Evolutionary conservation across 2,329 filamentous ascomycete genomes (phyloP), one percentile per base, ranked within the genome.

Genomic region (Ustilaginoidea virens): DNA sequence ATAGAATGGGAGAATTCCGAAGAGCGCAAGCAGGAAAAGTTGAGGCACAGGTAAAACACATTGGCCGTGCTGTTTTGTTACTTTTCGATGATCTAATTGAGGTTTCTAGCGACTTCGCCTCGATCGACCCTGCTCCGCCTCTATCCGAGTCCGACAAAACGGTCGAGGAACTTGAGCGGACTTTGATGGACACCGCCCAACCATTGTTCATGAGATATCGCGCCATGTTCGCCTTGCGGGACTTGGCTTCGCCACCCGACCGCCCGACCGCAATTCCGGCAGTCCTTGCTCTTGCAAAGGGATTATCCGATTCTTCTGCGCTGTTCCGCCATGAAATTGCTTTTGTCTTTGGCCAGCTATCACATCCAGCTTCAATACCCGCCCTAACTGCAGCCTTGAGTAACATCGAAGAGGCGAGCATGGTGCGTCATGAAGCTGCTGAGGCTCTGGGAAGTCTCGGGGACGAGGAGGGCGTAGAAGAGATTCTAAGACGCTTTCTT

Each of bases 321-420:
- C 72, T 98, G 6, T 96, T 98, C 67, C 77, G 90, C 40, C 90
- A 98, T 58, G 90, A 98, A 52, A 85, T 98, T 39, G 90, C 90
- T 10, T 98, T 98, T 51, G 90, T 98, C 10, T 98, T 98, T 43
- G 90, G 90, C 31, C 90, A 98, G 54, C 66, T 98, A 29, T 85
- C 80, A 31, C 90, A 98, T 48, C 90, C 90, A 2, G 87, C 87
- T n/a, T 93, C 85, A 1, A 94, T 98, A 40, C 86, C 90, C 4
- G 82, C 82, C 34, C 69, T 98, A 33, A 78, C 79, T 11, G 72
- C 70, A 29, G 74, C 80, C 1, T 63, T 98, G 34, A 79, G 79
- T 44, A 67, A 98, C 51, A 59, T 69, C 27, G 63, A 80, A 31
- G 90, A 98, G 58, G 79, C 73, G 15, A 85, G 86, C 46, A 98